Base-by-base conservation (phyloP, 305 asterid genomes). In the Andrographis paniculata region DNA sequence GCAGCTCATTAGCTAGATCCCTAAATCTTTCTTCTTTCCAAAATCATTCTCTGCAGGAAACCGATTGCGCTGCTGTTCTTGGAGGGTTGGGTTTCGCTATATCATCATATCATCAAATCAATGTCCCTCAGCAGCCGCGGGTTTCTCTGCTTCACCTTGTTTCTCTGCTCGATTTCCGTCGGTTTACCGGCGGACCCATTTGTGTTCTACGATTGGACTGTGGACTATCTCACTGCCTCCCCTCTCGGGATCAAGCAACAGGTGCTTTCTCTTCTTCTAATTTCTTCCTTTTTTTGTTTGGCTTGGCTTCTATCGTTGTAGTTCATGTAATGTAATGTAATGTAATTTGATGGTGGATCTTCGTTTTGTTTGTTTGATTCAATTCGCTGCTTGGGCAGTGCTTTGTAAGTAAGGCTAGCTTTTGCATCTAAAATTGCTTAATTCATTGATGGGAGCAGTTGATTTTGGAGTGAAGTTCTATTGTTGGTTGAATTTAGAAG, bases 231-330 rank as follows among this genome's bases (percentile, higher is more conserved):
- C 66, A 64, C 87, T 28, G 94, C 94, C 37, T 61, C 94, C 50
- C 97, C 93, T 63, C 95, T 88, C 20, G 97, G 97, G 52, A 67
- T 77, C 48, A 79, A 53, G 53, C 95, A 84, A 55, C 82, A 81
- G 95, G 97, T 84, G 46, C 52, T 14, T n/a, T 14, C 11, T 28
- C 2, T 20, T 44, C 24, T n/a, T 49, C 45, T 48, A 0, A 17
- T 60, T 51, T 38, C 23, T 9, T 18, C 13, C 62, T 42, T 43
- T 0, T n/a, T 24, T 41, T 59, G 7, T 7, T 24, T 24, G 62
- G 7, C n/a, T n/a, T n/a, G n/a, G n/a, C n/a, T n/a, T n/a, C n/a
- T n/a, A n/a, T n/a, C n/a, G n/a, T n/a, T n/a, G n/a, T n/a, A n/a
- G n/a, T n/a, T n/a, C n/a, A n/a, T 14, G 15, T 23, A 33, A 37